Base-by-base conservation (phyloP, 2,329 filamentous ascomycete species). In the Diaporthe sp. region DNA sequence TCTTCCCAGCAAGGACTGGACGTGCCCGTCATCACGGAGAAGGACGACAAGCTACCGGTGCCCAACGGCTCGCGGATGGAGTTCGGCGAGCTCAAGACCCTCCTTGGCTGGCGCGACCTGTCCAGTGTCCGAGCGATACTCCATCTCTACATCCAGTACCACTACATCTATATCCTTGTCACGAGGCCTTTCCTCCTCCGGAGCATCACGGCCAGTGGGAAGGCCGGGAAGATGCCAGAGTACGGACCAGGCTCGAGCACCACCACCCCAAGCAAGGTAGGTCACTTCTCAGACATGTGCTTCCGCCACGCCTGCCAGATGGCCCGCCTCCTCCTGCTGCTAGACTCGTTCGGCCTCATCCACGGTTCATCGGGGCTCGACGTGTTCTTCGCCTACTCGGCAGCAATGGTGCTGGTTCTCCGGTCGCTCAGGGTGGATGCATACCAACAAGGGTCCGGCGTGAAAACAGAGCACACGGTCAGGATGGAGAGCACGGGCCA, bases 341-440 rank as follows among this genome's bases (percentile, higher is more conserved):
- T 85, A 0, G 80, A 83, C 49, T 79, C 78, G 5, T 83, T 84
- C 53, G 78, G 80, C 28, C 78, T 83, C 0, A 68, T 85, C 9
- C 82, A 84, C 65, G 83, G 84, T 1, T 77, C 83, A 10, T 83
- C 82, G 0, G 82, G 82, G 1, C 78, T 84, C 0, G 84, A 85
- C 42, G 78, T 70, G 3, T 70, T 70, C 34, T 70, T 70, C 34
- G 65, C 65, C 8, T 55, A 70, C 49, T 70, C 65, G 13, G 65
- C 65, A 3, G 65, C 65, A 15, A 70, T 70, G 65, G n/a, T 70
- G 13, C 15, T 70, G 9, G 20, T 70, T 4, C 65, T 70, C 15
- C 65, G 65, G 8, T 55, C 65, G 2, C 65, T 70, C 49, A 53
- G 65, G 10, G 49, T 70, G 31, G 65, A 70, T 3, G n/a, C 65